Base-by-base conservation (phyloP, 768 basidiomycete genomes). In the Podaxis carcinomalis region DNA sequence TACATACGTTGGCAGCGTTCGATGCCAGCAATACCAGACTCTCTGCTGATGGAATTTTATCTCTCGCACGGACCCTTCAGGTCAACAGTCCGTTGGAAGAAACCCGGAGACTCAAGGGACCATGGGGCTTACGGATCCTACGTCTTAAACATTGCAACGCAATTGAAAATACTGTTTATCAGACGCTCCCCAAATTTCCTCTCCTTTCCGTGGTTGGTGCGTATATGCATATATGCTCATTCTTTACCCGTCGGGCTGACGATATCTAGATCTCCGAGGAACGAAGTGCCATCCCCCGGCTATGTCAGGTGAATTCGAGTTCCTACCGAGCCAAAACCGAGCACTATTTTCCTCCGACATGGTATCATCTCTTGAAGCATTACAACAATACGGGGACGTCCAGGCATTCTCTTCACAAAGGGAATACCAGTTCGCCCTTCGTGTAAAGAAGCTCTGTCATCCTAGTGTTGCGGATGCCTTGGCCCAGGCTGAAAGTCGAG, bases 141-240 rank as follows among this genome's bases (percentile, higher is more conserved):
- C 72, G 77, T 52, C 76, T 90, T 7, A 72, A 80, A 57, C 74
- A 82, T 63, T 90, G 88, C 69, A 71, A 66, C 28, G 72, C 74
- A 21, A 73, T 90, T 61, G 75, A 78, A 19, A 68, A 83, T 64
- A 65, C 73, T 1, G 77, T 80, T 2, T 76, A 82, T 60, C 58
- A 70, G 1, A 64, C 72, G 35, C 72, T 90, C 0, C 39, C 62
- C 47, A 72, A 68, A 21, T 86, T 90, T 61, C 82, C 83, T 19
- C 76, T 89, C 37, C 80, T 90, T 27, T 81, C 80, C 27, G 81
- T 82, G 19, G 63, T 90, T 64, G 89, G 88, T 87, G 55, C 32
- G 82, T 80, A 54, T 54, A 9, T 32, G 32, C 32, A 5, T 32
- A 32, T 32, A 9, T 2, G 32, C 32, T 32, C 7, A 7, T 32